These are phyloP conservation scores for Elaeis guineensis DNA, from an alignment of 176 grass and related monocot genomes.

Conservation along the genomic window DNA sequence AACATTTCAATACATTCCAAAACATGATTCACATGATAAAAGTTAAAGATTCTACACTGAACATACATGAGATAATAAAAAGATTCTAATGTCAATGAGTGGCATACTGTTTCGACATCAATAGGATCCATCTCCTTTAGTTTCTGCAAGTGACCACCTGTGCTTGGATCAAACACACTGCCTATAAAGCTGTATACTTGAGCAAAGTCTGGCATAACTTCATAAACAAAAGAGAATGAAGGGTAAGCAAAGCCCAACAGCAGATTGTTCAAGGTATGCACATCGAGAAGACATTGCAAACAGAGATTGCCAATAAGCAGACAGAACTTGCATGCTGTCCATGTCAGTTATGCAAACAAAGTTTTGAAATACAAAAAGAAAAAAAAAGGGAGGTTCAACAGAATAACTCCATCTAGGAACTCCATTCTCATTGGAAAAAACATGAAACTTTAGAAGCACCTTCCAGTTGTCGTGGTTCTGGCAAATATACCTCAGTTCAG, in stretches of 20 bases:
- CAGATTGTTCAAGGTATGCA: background rate
- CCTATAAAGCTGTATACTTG: slow-evolving; percentile 88
- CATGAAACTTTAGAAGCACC: too few species aligned
- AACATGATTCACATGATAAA: too few species aligned
- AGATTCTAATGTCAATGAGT: background rate
- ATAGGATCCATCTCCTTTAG: slow-evolving; percentile 98
- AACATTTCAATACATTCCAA: too few species aligned
- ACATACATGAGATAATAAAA: background rate
- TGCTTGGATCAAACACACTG: slow-evolving; percentile 92
- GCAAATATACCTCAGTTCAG: too few species aligned
- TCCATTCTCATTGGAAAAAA: too few species aligned
- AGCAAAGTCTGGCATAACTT: slow-evolving; percentile 93
- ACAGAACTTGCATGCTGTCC: too few species aligned
- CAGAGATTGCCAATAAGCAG: background rate
- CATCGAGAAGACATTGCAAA: slow-evolving; percentile 9
- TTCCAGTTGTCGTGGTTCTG: too few species aligned
- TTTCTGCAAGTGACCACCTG: slow-evolving; percentile 82
- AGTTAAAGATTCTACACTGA: too few species aligned
- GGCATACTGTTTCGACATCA: slow-evolving; percentile 95
- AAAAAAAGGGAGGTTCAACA: too few species aligned
- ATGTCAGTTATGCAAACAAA: too few species aligned
- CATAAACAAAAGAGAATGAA: slow-evolving; percentile 21
- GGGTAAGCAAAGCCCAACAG: slow-evolving; percentile 4
- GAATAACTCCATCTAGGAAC: too few species aligned
- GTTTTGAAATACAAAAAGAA: too few species aligned